Conservation (phyloP, 352 stramenopile species). For the Phytophthora boehmeriae region DNA sequence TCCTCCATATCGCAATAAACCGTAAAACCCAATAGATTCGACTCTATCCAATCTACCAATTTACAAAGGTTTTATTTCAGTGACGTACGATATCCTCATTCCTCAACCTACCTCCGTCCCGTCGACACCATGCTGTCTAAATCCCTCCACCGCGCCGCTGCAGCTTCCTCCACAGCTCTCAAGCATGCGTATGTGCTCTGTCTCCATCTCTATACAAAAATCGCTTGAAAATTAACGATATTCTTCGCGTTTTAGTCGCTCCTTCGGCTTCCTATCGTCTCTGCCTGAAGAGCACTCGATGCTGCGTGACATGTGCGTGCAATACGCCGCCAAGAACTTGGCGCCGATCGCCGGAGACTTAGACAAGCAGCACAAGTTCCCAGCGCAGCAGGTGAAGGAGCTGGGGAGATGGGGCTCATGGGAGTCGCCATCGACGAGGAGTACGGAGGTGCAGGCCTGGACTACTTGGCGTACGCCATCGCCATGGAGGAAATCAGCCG, state of each 20-base stretch:
- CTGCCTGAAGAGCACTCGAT: constrained; percentile 96
- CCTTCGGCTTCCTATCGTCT: constrained; percentile 62
- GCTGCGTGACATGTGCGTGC: constrained; percentile 95
- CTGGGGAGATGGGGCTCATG: constrained; percentile 96
- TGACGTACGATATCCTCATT: too few relatives aligned
- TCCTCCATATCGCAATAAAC: too few relatives aligned
- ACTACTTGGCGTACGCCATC: constrained; percentile 97
- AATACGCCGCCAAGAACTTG: constrained; percentile 96
- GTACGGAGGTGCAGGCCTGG: constrained; percentile 92
- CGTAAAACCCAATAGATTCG: too few relatives aligned
- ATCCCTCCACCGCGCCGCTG: constrained; percentile 36
- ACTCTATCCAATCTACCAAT: too few relatives aligned
- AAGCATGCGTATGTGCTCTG: constrained; percentile 31
- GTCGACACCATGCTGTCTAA: constrained; percentile 42
- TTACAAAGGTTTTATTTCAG: too few relatives aligned
- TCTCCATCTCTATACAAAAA: background rate
- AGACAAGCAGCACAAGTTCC: constrained; percentile 91
- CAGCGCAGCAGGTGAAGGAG: constrained; percentile 80
- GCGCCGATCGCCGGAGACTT: constrained; percentile 89
- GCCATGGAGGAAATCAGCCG: constrained; percentile 98
- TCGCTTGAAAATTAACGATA: background rate
- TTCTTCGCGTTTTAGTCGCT: constrained; percentile 34
- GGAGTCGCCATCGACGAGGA: constrained; percentile 92
- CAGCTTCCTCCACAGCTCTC: constrained; percentile 23
- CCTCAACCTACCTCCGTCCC: background rate